Percentiles rank a stretch among this genome's conserved stretches.
phyloP scores from a whole-genome alignment of 2,329 filamentous ascomycete species.

The Colletotrichum spaethianum region DNA sequence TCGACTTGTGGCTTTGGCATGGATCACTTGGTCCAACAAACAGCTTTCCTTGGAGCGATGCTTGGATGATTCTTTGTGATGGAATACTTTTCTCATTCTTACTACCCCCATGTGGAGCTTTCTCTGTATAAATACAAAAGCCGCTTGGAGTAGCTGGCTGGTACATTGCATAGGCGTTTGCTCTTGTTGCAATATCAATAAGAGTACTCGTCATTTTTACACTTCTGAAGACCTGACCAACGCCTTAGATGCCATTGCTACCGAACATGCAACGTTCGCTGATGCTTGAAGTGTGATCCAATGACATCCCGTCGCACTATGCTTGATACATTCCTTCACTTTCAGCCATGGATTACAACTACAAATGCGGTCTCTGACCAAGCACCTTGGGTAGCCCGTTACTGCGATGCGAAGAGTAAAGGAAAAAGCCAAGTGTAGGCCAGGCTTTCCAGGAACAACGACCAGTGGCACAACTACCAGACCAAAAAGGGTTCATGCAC shows the following conservation, averaged over 20 bases:
- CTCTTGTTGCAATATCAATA: constrained; percentile 16
- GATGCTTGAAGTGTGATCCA: neutral
- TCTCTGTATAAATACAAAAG: constrained; percentile 37
- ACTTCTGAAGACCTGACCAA: neutral
- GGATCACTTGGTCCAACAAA: constrained; percentile 19
- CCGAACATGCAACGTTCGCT: neutral
- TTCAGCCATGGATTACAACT: no score
- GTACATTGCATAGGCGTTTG: constrained; percentile 32
- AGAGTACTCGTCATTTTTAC: constrained; percentile 21
- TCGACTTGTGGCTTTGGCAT: neutral
- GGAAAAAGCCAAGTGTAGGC: no score
- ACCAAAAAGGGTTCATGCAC: constrained; percentile 8
- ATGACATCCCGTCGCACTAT: neutral
- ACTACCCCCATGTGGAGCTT: constrained; percentile 22
- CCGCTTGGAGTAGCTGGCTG: constrained; percentile 37
- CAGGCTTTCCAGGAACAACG: no score
- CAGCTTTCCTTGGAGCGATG: constrained; percentile 13
- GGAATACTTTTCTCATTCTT: constrained; percentile 23
- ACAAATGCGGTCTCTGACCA: no score
- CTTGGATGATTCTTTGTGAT: constrained; percentile 27
- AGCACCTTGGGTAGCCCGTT: no score
- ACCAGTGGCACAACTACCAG: no score
- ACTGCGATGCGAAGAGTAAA: no score
- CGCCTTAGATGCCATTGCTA: neutral
- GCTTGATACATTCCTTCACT: no score